Conservation (phyloP, 2,329 filamentous ascomycete genomes). For the Colletotrichum limetticola region DNA sequence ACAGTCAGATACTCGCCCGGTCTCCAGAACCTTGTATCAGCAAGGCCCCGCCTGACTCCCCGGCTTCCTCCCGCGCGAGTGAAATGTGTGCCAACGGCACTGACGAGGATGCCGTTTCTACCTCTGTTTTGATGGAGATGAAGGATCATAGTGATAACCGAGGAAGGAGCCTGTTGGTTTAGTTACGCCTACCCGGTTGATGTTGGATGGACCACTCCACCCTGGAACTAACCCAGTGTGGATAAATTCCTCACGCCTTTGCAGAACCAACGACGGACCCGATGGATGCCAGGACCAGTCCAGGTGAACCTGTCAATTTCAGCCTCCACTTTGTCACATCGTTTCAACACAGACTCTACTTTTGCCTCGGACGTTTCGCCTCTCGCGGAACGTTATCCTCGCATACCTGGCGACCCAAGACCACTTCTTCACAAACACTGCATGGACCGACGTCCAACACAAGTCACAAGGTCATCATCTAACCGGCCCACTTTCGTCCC, state of each 20-base stretch:
- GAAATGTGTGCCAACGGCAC: neutral
- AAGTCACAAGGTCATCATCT: neutral
- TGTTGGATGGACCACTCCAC: constrained; percentile 1
- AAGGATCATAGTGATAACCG: neutral
- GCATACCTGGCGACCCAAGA: neutral
- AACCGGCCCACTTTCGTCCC: neutral
- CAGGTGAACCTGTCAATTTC: too few species aligned
- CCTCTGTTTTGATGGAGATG: neutral
- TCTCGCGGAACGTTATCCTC: neutral
- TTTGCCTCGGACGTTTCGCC: neutral
- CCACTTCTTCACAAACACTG: neutral
- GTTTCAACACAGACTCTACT: neutral
- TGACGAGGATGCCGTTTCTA: neutral
- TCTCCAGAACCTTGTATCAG: neutral
- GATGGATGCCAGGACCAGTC: too few species aligned
- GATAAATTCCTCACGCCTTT: neutral
- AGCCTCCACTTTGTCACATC: too few species aligned
- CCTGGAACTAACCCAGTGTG: neutral
- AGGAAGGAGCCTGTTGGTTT: neutral
- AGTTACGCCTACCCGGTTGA: too few species aligned
- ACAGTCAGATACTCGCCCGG: neutral
- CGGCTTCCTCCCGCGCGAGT: neutral
- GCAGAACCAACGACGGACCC: neutral
- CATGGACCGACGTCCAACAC: neutral
- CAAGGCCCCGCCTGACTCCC: neutral